A percentile compares a stretch with the other conserved stretches of the same genome.
These are phyloP conservation scores for Diaporthe sp. DNA, from an alignment of 2,329 filamentous ascomycete genomes.

Conservation along the genomic window DNA sequence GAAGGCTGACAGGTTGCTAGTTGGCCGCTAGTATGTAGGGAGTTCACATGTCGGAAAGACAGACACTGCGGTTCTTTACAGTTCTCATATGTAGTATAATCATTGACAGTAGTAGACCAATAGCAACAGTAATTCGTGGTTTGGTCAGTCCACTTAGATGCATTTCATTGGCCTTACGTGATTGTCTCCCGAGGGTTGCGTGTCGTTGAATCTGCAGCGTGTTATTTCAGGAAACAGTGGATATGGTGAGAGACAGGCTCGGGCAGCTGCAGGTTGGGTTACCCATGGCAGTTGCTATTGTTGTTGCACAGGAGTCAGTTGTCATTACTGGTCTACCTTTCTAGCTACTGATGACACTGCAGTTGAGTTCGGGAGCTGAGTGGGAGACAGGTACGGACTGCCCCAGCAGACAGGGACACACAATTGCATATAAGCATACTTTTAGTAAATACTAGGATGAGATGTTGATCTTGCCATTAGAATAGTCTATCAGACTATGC, in stretches of 20 bases:
- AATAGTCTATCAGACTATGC: not conserved
- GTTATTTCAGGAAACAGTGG: constrained; percentile 27
- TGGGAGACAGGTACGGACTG: not conserved
- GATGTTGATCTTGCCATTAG: not conserved
- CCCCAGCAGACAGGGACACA: not conserved
- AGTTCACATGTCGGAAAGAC: too few species aligned
- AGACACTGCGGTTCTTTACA: not conserved
- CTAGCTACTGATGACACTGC: not conserved
- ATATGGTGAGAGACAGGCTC: constrained; percentile 8
- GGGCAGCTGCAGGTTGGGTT: constrained; percentile 9
- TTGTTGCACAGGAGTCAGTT: constrained; percentile 11
- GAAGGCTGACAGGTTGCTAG: not conserved
- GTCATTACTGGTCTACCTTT: not conserved
- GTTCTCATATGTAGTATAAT: too few species aligned
- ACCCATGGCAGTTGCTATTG: constrained; percentile 13
- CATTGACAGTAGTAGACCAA: too few species aligned
- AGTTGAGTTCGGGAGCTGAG: not conserved
- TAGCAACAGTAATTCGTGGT: not conserved
- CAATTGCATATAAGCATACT: not conserved
- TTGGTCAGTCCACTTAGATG: not conserved
- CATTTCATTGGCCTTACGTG: not conserved
- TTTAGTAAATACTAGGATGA: not conserved
- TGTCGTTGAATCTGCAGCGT: constrained; percentile 10
- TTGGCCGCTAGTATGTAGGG: not conserved
- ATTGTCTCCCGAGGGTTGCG: constrained; percentile 12